Evolutionary conservation across 148 eudicot species (phyloP).

Genomic region (Pharnaceum exiguum): DNA sequence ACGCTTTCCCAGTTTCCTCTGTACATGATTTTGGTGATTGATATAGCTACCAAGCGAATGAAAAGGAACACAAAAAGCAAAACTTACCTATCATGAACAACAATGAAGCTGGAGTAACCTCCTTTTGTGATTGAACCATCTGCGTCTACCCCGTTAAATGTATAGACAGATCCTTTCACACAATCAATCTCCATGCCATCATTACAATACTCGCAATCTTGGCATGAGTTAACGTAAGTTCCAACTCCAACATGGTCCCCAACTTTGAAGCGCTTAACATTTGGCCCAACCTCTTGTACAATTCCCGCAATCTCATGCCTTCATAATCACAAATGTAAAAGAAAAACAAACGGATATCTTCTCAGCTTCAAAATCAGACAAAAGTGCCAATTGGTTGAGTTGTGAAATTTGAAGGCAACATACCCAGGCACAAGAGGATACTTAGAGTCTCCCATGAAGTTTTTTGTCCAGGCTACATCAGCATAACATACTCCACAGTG

Average conservation of each 20-base stretch:
- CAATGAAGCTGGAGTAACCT: constrained; percentile 66
- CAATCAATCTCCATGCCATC: constrained; percentile 56
- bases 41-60: background rate
- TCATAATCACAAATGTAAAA: background rate
- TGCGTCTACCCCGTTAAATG: constrained; percentile 54
- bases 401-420: constrained; percentile 4
- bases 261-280: constrained; percentile 55
- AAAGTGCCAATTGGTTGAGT: background rate
- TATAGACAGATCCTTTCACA: constrained; percentile 45
- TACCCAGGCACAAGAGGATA: constrained; percentile 95
- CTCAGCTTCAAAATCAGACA: background rate
- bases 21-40: background rate
- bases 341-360: too few species aligned
- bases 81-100: constrained; percentile 62
- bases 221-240: constrained; percentile 78
- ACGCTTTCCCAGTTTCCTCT: too few species aligned
- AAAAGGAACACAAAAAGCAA: background rate
- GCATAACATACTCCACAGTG: constrained; percentile 94
- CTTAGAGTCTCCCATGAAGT: constrained; percentile 38
- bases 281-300: constrained; percentile 63
- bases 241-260: constrained; percentile 89
- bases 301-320: constrained; percentile 91
- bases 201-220: constrained; percentile 66
- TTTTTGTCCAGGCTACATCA: constrained; percentile 78
- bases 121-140: constrained; percentile 79